Evolutionary conservation across 176 grass and related monocot species (phyloP).

Genomic region (Chloris gayana): DNA sequence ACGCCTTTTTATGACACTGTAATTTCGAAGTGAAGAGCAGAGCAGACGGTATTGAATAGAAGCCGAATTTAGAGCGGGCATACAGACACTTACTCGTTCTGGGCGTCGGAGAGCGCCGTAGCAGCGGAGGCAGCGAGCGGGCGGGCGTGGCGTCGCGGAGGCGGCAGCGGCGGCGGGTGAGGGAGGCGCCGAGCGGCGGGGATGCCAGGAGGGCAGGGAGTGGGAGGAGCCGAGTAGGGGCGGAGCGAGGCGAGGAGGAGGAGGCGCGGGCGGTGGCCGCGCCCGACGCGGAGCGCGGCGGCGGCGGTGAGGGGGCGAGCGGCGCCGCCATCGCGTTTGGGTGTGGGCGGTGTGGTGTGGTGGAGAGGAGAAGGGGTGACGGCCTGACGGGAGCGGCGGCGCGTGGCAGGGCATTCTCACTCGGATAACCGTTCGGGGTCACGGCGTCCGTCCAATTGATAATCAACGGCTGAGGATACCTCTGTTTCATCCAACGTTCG

Average conservation of each 20-base stretch:
- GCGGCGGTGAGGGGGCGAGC: constrained; percentile 48
- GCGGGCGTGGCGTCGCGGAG: constrained; percentile 14
- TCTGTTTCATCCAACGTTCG: background rate
- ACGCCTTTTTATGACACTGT: background rate
- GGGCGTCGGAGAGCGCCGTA: constrained; percentile 32
- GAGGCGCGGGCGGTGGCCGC: constrained; percentile 14
- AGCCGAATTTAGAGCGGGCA: background rate
- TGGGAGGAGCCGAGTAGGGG: background rate
- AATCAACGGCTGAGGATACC: background rate
- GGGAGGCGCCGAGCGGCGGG: constrained; percentile 9
- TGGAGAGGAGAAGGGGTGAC: background rate
- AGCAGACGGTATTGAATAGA: background rate
- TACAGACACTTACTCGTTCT: constrained; percentile 47
- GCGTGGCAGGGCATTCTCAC: no score
- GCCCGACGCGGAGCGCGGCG: constrained; percentile 51
- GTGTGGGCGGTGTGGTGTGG: no score
- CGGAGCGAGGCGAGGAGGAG: constrained; percentile 23
- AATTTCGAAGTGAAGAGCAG: background rate
- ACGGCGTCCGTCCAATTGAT: constrained; percentile 24
- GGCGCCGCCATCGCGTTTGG: constrained; percentile 53
- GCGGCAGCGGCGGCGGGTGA: background rate
- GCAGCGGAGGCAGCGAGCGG: constrained; percentile 40
- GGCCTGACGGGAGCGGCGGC: background rate
- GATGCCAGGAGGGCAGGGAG: background rate
- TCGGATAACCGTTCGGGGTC: constrained; percentile 16